These are phyloP conservation scores for Endogone sp. DNA, from an alignment of 192 early-diverging fungal genomes.

Conservation along the genomic window DNA sequence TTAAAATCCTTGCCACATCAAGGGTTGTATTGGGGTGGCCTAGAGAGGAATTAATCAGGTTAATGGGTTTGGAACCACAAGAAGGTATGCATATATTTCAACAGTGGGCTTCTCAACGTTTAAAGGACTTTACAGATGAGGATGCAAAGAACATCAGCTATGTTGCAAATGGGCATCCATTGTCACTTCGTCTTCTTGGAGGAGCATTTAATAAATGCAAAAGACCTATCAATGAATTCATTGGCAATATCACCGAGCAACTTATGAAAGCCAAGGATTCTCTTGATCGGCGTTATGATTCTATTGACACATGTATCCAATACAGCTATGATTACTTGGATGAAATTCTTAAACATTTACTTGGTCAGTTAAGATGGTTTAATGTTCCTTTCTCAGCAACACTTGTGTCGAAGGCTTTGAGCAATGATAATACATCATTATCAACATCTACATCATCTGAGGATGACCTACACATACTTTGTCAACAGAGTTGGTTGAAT, in stretches of 20 bases:
- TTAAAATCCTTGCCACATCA: not conserved
- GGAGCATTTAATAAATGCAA: not conserved
- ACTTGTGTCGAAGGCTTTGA: not conserved
- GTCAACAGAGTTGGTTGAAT: not conserved
- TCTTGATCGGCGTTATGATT: not conserved
- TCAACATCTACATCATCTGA: not conserved
- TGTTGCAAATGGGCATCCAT: not conserved
- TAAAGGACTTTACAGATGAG: not conserved
- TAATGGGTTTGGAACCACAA: not conserved
- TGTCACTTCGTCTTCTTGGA: not conserved
- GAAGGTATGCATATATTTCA: not conserved
- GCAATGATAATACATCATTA: not conserved
- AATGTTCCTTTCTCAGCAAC: not conserved
- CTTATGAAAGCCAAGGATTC: not conserved
- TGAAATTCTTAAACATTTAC: too few species aligned
- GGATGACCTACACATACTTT: not conserved
- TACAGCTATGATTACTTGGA: not conserved
- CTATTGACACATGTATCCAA: not conserved
- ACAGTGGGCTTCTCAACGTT: not conserved
- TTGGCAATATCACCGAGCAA: not conserved
- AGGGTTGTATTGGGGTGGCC: not conserved
- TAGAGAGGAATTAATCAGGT: not conserved
- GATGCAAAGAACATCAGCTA: not conserved
- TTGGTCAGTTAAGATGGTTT: not conserved
- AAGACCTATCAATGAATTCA: not conserved